Conservation (phyloP, 1,284 basidiomycete genomes). For the Rhodotorula sp. region DNA sequence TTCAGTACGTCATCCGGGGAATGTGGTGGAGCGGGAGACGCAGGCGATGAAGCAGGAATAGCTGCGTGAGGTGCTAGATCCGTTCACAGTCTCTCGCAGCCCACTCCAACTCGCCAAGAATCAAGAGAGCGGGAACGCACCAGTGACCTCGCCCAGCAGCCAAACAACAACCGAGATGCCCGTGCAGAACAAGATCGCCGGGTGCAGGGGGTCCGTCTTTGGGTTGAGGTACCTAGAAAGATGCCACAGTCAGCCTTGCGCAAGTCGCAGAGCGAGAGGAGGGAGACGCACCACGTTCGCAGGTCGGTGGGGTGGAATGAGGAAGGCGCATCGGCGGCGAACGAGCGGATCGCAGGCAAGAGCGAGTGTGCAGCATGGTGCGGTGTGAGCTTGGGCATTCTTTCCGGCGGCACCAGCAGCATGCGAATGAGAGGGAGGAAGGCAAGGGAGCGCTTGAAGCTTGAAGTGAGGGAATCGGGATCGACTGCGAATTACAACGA, state of each 20-base stretch:
- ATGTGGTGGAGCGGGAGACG: not conserved
- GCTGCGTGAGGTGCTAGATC: not conserved
- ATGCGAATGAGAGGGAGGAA: no score
- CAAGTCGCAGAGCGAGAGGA: not conserved
- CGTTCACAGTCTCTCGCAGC: not conserved
- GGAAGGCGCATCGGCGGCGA: conserved; percentile 6
- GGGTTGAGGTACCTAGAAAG: conserved; percentile 13
- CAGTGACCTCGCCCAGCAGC: conserved; percentile 39
- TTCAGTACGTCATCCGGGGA: not conserved
- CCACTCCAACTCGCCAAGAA: no score
- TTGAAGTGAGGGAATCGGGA: no score
- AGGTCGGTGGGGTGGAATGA: conserved; percentile 5
- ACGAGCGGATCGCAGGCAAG: conserved; percentile 10
- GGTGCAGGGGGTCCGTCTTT: conserved; percentile 37
- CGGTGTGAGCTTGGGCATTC: not conserved
- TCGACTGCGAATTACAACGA: no score
- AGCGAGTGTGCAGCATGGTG: conserved; percentile 7
- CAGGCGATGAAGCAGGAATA: not conserved
- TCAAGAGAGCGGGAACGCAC: conserved; percentile 8
- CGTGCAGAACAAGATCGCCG: conserved; percentile 29
- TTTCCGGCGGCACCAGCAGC: not conserved
- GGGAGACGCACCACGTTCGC: not conserved
- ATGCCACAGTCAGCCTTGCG: not conserved
- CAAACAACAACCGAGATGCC: conserved; percentile 25
- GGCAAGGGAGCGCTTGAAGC: no score